Percentiles rank a stretch among this genome's conserved stretches.
Evolutionary conservation across 768 basidiomycete species (phyloP).

Genomic region (Pisolithus marmoratus): DNA sequence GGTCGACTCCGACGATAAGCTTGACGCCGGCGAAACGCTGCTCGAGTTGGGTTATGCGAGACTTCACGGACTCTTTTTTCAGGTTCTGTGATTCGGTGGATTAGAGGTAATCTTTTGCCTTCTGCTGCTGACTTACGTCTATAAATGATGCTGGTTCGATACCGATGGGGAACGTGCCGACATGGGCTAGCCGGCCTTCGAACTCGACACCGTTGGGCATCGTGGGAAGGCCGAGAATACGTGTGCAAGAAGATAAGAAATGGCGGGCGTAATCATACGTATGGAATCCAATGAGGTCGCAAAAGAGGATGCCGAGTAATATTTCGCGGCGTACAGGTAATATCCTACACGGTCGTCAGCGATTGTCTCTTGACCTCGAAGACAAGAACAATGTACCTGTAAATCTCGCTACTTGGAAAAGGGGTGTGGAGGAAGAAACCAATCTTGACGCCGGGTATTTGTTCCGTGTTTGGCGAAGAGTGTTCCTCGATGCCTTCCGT

Average conservation of each 20-base stretch:
- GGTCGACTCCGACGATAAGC: no score
- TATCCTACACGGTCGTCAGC: conserved; percentile 49
- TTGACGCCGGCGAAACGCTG: conserved; percentile 92
- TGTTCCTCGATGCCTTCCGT: conserved; percentile 63
- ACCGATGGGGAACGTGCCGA: conserved; percentile 98
- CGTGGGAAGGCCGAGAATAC: conserved; percentile 89
- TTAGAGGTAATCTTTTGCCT: conserved; percentile 3
- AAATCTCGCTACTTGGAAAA: conserved; percentile 97
- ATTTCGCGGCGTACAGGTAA: conserved; percentile 97
- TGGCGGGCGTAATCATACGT: conserved; percentile 99
- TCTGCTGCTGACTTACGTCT: conserved; percentile 41
- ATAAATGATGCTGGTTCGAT: conserved; percentile 94
- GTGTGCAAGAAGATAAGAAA: conserved; percentile 96
- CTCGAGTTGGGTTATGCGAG: conserved; percentile 76
- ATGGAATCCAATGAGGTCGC: conserved; percentile 98
- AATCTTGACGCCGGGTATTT: conserved; percentile 76
- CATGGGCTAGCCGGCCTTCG: conserved; percentile 90
- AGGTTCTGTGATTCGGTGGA: conserved; percentile 50
- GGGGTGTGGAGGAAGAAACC: conserved; percentile 99
- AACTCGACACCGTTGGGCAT: conserved; percentile 99
- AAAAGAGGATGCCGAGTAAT: conserved; percentile 91
- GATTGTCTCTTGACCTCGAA: conserved; percentile 7
- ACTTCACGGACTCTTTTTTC: conserved; percentile 70
- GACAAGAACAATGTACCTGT: conserved; percentile 57
- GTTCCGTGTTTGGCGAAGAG: conserved; percentile 29